Evolutionary conservation across 148 eudicot genomes (phyloP), one percentile per base, ranked within the genome.

Genomic region (Amaranthus palmeri): DNA sequence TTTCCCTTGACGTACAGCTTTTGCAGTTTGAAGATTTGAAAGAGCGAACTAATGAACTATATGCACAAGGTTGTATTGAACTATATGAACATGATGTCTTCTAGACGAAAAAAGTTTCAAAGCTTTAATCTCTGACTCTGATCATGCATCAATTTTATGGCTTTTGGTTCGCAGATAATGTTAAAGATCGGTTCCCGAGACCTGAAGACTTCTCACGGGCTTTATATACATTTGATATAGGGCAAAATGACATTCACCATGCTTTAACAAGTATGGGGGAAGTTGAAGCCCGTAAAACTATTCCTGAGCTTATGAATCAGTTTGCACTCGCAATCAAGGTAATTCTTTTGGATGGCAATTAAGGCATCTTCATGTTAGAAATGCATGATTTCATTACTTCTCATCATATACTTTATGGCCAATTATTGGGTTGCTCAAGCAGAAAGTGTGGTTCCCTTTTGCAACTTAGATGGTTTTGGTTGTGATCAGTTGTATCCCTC

Each of bases 161-260:
- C 4, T 50, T 43, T 54, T 68, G 1, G 8, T 41, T 44, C 69
- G 65, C 65, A 72, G 72, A 72, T 59, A 40, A 72, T 53, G 47
- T 81, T 17, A 62, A 71, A 67, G 40, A 43, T 54, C 77, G 85
- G 46, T 60, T 88, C 63, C 91, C 97, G 0, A 81, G 73, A 65
- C 70, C 36, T 5, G 78, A 82, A 36, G 78, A 81, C 72, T 91
- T 95, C 74, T 81, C 91, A 4, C 70, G 73, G 10, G 98, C 93
- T 2, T 72, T 95, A 55, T 95, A 91, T 76, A 83, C 92, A 6
- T 84, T 93, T 7, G 98, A 93, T 68, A 91, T 93, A 44, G 98
- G 98, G 15, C 98, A 93, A 68, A 91, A 91, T 59, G 97, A 93
- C 78, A 73, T 93, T 14, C 87, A 92, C 2, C 75, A 88, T 44